Evolutionary conservation across 1,284 basidiomycete genomes (phyloP).

Genomic region (Boletellus deceptivus): DNA sequence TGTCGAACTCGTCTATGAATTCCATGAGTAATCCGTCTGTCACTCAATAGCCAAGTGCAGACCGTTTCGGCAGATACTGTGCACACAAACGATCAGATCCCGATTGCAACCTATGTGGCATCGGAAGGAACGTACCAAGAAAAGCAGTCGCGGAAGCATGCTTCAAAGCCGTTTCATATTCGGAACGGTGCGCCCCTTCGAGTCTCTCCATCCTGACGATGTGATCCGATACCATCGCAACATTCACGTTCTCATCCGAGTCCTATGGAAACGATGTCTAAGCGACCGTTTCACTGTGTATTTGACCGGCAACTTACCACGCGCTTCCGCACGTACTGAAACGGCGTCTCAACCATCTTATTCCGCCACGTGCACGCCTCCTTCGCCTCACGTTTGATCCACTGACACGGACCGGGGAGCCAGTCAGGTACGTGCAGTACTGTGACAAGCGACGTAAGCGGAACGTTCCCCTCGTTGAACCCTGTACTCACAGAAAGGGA

Average conservation of each 20-base stretch:
- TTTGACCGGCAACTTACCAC: neutral
- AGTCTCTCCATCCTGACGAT: neutral
- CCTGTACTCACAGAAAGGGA: conserved; percentile 18
- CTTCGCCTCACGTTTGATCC: conserved; percentile 1
- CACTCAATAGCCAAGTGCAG: neutral
- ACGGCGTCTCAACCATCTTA: conserved; percentile 9
- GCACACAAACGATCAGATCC: neutral
- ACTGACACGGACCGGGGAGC: conserved; percentile 12
- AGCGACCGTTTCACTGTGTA: neutral
- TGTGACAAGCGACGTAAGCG: neutral
- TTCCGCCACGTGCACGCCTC: neutral
- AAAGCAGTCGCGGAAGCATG: neutral
- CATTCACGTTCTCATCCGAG: neutral
- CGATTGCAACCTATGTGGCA: neutral
- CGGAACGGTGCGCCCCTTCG: neutral
- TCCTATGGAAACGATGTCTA: neutral
- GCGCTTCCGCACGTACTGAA: conserved; percentile 4
- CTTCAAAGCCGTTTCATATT: neutral
- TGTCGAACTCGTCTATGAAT: conserved; percentile 5
- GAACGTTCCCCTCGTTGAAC: no score
- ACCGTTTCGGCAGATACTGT: conserved; percentile 17
- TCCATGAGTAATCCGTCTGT: neutral
- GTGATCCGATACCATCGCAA: neutral
- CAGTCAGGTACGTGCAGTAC: conserved; percentile 17
- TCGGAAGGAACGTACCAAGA: neutral